A percentile compares a stretch with the other conserved stretches of the same genome.
Evolutionary conservation across 768 basidiomycete genomes (phyloP).

Genomic region (Lentinula raphanica): DNA sequence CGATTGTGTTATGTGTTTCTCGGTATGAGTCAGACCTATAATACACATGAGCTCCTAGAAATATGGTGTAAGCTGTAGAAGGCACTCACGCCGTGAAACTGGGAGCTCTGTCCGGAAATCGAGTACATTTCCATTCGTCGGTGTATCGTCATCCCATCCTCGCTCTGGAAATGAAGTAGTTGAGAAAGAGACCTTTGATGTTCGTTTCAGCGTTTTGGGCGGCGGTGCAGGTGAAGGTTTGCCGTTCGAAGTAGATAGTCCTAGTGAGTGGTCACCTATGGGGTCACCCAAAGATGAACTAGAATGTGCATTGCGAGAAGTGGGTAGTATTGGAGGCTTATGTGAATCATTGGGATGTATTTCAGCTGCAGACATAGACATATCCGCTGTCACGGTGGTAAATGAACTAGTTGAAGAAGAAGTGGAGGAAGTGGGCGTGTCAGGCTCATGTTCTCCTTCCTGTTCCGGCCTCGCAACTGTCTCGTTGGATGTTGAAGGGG

Average conservation of each 20-base stretch:
- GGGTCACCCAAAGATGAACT: slow-evolving; percentile 10
- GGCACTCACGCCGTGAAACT: slow-evolving; percentile 46
- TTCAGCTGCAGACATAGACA: not conserved
- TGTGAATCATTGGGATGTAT: not conserved
- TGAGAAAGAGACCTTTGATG: not conserved
- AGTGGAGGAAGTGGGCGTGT: slow-evolving; percentile 1
- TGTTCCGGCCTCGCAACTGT: not conserved
- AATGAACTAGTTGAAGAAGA: slow-evolving; percentile 12
- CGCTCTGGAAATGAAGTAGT: not conserved
- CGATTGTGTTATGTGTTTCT: slow-evolving; percentile 44
- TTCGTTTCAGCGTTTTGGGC: not conserved
- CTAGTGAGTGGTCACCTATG: not conserved
- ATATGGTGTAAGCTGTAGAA: not conserved
- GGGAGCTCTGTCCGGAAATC: slow-evolving; percentile 51
- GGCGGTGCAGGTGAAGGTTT: not conserved
- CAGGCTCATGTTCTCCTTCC: slow-evolving; percentile 5
- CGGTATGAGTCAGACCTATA: slow-evolving; percentile 58
- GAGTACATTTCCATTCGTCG: slow-evolving; percentile 45
- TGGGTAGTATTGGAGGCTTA: not conserved
- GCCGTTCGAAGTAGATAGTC: not conserved
- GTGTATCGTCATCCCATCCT: slow-evolving; percentile 7
- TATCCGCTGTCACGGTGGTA: slow-evolving; percentile 9
- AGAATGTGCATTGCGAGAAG: not conserved
- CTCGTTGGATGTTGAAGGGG: not conserved
- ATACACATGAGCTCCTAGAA: slow-evolving; percentile 3